A percentile compares a stretch with the other conserved stretches of the same genome.
Conservation (phyloP, 2,329 filamentous ascomycete species). For the Acrocalymma vagum region DNA sequence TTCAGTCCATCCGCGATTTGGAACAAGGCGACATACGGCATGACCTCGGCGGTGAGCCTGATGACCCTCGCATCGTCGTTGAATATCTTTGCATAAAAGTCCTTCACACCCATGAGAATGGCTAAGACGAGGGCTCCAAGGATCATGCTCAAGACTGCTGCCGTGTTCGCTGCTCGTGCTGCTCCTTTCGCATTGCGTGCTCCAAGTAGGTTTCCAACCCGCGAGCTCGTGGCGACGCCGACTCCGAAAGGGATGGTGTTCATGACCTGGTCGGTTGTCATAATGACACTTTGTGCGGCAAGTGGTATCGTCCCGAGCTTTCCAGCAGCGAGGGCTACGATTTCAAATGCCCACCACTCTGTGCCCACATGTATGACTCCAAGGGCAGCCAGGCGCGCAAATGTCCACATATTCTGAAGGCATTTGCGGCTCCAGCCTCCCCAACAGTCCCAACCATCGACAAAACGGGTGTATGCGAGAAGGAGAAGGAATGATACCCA, state of each 20-base stretch:
- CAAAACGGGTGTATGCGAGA: conserved; percentile 74
- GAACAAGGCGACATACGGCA: conserved; percentile 88
- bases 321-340: conserved; percentile 84
- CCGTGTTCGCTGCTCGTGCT: conserved; percentile 75
- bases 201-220: conserved; percentile 83
- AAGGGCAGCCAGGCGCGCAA: conserved; percentile 76
- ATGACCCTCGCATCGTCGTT: conserved; percentile 80
- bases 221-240: conserved; percentile 79
- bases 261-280: conserved; percentile 87
- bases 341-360: conserved; percentile 96
- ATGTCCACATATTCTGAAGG: conserved; percentile 72
- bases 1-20: conserved; percentile 91
- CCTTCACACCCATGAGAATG: conserved; percentile 73
- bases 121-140: conserved; percentile 73
- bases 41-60: conserved; percentile 75
- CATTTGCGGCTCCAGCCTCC: conserved; percentile 74
- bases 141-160: conserved; percentile 75
- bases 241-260: conserved; percentile 88
- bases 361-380: conserved; percentile 86
- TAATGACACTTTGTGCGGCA: conserved; percentile 86
- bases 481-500: conserved; percentile 84
- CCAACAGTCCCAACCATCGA: conserved; percentile 80
- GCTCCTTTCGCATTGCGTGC: conserved; percentile 72
- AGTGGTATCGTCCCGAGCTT: conserved; percentile 79
- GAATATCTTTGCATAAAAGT: conserved; percentile 81